Percentiles rank a stretch among this genome's conserved stretches.
phyloP scores from a whole-genome alignment of 2,329 filamentous ascomycete species.

The Cladophialophora immunda region DNA sequence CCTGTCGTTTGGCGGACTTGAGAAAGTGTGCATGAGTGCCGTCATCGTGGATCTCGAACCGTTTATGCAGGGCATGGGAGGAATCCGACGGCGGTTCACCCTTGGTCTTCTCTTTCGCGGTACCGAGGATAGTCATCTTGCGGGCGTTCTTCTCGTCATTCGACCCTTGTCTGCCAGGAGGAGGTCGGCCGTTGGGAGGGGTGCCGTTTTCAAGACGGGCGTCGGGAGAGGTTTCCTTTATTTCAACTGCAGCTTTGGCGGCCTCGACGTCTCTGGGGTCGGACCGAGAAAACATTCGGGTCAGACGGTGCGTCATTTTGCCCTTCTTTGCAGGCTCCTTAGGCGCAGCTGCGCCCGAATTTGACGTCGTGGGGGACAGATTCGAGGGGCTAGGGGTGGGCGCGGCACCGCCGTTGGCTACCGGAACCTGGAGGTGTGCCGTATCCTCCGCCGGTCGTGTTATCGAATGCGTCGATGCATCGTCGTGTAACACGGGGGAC shows the following conservation, averaged over 20 bases:
- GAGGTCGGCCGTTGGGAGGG: slow-evolving; percentile 41
- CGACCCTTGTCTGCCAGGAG: slow-evolving; percentile 42
- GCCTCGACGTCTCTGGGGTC: slow-evolving; percentile 49
- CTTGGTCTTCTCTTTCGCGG: slow-evolving; percentile 43
- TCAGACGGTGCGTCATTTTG: slow-evolving; percentile 55
- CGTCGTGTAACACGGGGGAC: slow-evolving; percentile 33
- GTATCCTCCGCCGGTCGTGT: slow-evolving; percentile 54
- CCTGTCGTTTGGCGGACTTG: slow-evolving; percentile 88
- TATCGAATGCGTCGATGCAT: slow-evolving; percentile 44
- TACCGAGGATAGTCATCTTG: slow-evolving; percentile 42
- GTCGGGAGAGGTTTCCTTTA: slow-evolving; percentile 38
- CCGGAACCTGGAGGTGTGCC: slow-evolving; percentile 46
- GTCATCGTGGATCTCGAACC: slow-evolving; percentile 68
- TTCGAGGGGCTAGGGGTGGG: slow-evolving; percentile 37
- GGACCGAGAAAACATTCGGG: slow-evolving; percentile 57
- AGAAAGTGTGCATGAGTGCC: slow-evolving; percentile 87
- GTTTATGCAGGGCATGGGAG: slow-evolving; percentile 44
- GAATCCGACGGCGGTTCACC: slow-evolving; percentile 42
- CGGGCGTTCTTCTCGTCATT: slow-evolving; percentile 43
- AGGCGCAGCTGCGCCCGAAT: slow-evolving; percentile 21
- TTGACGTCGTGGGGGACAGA: slow-evolving; percentile 23
- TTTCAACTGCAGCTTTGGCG: slow-evolving; percentile 31
- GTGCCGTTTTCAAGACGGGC: slow-evolving; percentile 46
- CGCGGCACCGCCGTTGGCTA: slow-evolving; percentile 49
- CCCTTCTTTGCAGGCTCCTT: slow-evolving; percentile 43